Evolutionary conservation across 768 basidiomycete species (phyloP).

Genomic region (Tricholoma terreum): DNA sequence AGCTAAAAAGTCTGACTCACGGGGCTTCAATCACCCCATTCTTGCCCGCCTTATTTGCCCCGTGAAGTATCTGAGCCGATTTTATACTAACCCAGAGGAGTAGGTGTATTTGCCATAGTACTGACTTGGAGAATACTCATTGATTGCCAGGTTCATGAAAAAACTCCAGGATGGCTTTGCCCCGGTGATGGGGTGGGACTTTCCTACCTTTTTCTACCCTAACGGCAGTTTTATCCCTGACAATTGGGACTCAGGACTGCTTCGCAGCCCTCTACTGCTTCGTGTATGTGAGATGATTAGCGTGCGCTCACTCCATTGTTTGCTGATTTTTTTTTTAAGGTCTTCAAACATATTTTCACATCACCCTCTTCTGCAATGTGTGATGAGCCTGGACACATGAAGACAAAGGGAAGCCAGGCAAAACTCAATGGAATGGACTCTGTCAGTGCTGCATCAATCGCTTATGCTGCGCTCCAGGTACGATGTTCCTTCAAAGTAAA

Average conservation of each 20-base stretch:
- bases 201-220: not conserved
- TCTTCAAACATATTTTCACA: slow-evolving; percentile 10
- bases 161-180: slow-evolving; percentile 1
- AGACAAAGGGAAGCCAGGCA: too few relatives aligned
- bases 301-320: too few relatives aligned
- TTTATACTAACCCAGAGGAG: slow-evolving; percentile 10
- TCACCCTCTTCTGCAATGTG: slow-evolving; percentile 9
- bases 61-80: slow-evolving; percentile 2
- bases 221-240: not conserved
- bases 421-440: too few relatives aligned
- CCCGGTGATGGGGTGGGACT: not conserved
- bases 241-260: slow-evolving; percentile 6
- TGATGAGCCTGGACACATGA: too few relatives aligned
- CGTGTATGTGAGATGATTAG: slow-evolving; percentile 6
- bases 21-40: too few relatives aligned
- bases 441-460: slow-evolving; percentile 7
- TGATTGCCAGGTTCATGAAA: not conserved
- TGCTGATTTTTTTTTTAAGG: not conserved
- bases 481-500: slow-evolving; percentile 4
- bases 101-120: not conserved
- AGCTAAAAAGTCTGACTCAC: slow-evolving; percentile 1
- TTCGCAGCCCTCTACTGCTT: slow-evolving; percentile 4
- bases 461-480: too few relatives aligned
- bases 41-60: too few relatives aligned
- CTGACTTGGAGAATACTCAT: not conserved